Evolutionary conservation across 202 grass and related monocot genomes (phyloP), one percentile per base, ranked within the genome.

Genomic region (Sporobolus alterniflorus): DNA sequence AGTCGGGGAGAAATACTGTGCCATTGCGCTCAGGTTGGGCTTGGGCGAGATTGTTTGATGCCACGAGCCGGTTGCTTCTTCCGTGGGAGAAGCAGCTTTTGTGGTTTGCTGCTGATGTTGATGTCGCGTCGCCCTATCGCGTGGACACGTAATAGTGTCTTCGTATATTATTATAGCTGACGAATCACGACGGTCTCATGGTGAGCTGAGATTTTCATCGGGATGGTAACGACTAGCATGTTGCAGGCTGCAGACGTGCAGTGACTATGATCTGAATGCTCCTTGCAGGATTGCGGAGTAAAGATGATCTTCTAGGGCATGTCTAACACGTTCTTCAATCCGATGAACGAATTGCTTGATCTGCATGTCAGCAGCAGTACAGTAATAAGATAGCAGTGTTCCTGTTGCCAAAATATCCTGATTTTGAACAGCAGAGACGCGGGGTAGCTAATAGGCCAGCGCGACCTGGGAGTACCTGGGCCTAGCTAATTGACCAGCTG

Each of bases 1-100:
- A 90, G 64, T 99, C 93, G 28, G 81, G 82, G 65, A 99, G 61
- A 74, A 96, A 89, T 0, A 73, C 80, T 71, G 78, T 89, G 76
- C n/a, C n/a, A n/a, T n/a, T n/a, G n/a, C n/a, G n/a, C n/a, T n/a
- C n/a, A n/a, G n/a, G n/a, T n/a, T n/a, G n/a, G n/a, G n/a, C n/a
- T n/a, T n/a, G n/a, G n/a, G n/a, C 55, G 22, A 6, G 64, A 17
- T 21, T 34, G 17, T 62, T 42, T 65, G 80, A 69, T 26, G 44
- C 69, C 48, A 40, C 36, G 64, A 15, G 30, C 20, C 33, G 79
- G 59, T 71, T 49, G 67, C 67, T 65, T 64, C 69, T 28, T 21
- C 31, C 0, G 71, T 32, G 46, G 12, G 51, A 55, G 7, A 62
- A 62, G 40, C 26, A 11, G 41, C 30, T 36, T n/a, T 24, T 31